Evolutionary conservation across 2,329 filamentous ascomycete species (phyloP).

Genomic region (Rutstroemia sydowiana): DNA sequence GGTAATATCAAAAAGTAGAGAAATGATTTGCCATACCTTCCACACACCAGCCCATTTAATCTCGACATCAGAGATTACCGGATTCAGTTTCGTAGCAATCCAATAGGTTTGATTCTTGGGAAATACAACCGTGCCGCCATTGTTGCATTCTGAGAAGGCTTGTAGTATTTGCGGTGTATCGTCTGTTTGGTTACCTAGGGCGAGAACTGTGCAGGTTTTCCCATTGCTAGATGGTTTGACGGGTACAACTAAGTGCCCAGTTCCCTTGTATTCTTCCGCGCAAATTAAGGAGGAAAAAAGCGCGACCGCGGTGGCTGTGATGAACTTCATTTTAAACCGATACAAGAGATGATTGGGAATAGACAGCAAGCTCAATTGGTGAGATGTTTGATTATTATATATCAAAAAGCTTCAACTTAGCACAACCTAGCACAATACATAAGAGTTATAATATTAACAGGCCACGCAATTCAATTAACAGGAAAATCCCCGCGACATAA

Average conservation of each 20-base stretch:
- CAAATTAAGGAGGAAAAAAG: neutral
- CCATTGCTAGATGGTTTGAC: slow-evolving; percentile 3
- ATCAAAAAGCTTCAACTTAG: neutral
- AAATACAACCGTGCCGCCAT: slow-evolving; percentile 43
- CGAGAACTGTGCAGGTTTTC: slow-evolving; percentile 33
- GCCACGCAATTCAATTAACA: too few species aligned
- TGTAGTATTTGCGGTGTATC: slow-evolving; percentile 44
- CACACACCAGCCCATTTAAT: slow-evolving; percentile 47
- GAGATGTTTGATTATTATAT: too few species aligned
- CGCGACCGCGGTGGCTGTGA: neutral
- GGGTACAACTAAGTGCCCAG: neutral
- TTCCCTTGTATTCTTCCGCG: neutral
- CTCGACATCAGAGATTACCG: slow-evolving; percentile 40
- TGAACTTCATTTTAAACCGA: neutral
- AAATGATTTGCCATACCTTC: slow-evolving; percentile 32
- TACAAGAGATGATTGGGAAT: neutral
- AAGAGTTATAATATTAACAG: too few species aligned
- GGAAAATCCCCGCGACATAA: too few species aligned
- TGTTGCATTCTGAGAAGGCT: slow-evolving; percentile 42
- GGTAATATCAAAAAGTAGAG: neutral
- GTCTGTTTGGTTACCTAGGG: slow-evolving; percentile 36
- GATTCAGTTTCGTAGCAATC: slow-evolving; percentile 43
- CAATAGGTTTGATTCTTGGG: slow-evolving; percentile 42
- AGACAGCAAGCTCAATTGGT: too few species aligned
- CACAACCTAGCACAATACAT: too few species aligned